Evolutionary conservation across 2,329 filamentous ascomycete species (phyloP).

Genomic region (Talaromyces sp.): DNA sequence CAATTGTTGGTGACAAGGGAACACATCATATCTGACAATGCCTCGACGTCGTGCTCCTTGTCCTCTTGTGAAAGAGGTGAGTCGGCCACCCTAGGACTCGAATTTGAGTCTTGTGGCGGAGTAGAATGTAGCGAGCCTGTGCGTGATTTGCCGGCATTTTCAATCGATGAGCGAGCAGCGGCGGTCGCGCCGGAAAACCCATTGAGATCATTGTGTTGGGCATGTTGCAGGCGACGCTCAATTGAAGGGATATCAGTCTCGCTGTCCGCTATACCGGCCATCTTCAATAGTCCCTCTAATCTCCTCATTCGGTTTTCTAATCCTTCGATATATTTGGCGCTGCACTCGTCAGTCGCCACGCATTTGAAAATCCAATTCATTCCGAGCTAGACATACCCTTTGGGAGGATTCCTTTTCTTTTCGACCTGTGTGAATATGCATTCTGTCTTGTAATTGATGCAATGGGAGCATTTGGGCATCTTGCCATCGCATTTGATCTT

Average conservation of each 20-base stretch:
- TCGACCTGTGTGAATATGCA: constrained; percentile 97
- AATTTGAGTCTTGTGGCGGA: constrained; percentile 45
- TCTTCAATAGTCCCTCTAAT: constrained; percentile 86
- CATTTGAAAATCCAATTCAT: too few relatives aligned
- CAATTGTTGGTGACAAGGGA: constrained; percentile 92
- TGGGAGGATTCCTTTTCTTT: constrained; percentile 96
- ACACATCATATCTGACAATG: constrained; percentile 97
- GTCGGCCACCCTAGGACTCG: constrained; percentile 51
- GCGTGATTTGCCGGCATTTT: constrained; percentile 31
- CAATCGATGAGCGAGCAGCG: constrained; percentile 7
- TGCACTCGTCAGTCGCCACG: constrained; percentile 34
- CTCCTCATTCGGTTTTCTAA: constrained; percentile 91
- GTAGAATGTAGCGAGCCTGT: constrained; percentile 43
- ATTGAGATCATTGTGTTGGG: constrained; percentile 29
- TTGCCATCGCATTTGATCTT: constrained; percentile 97
- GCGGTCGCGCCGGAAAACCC: constrained; percentile 25
- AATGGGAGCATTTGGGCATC: constrained; percentile 90
- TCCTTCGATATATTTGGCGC: constrained; percentile 96
- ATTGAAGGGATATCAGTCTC: constrained; percentile 83
- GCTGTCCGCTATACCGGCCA: constrained; percentile 74
- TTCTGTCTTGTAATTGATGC: constrained; percentile 95
- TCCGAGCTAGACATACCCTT: constrained; percentile 64
- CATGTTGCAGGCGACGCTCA: constrained; percentile 67
- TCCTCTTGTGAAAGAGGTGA: constrained; percentile 54
- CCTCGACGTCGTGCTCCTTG: constrained; percentile 71